Conservation (phyloP, 2,329 filamentous ascomycete species). For the Venturia oleaginea region DNA sequence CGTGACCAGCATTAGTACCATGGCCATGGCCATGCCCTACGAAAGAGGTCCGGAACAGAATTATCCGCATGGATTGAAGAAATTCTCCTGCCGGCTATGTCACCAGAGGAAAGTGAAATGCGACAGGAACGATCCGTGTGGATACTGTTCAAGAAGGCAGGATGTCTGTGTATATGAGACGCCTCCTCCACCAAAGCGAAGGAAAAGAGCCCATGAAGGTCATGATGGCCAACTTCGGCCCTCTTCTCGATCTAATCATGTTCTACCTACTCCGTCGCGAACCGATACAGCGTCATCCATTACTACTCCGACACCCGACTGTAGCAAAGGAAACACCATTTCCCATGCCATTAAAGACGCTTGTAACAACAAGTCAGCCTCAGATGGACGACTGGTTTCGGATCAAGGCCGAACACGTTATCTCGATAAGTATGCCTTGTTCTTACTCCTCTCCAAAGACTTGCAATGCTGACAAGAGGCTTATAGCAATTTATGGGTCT, state of each 20-base stretch:
- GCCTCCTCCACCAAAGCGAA: conserved; percentile 31
- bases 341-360: background rate
- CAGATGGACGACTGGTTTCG: background rate
- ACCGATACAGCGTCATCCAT: background rate
- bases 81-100: conserved; percentile 11
- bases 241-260: conserved; percentile 32
- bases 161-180: conserved; percentile 34
- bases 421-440: conserved; percentile 3
- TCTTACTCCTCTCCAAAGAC: background rate
- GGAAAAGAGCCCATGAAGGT: conserved; percentile 22
- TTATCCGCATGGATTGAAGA: background rate
- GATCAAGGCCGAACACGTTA: conserved; percentile 9
- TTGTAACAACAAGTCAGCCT: background rate
- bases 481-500: conserved; percentile 2
- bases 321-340: background rate
- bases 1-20: background rate
- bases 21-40: background rate
- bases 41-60: background rate
- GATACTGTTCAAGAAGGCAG: conserved; percentile 26
- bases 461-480: background rate
- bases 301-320: background rate
- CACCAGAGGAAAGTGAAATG: conserved; percentile 33
- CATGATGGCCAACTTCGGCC: conserved; percentile 25
- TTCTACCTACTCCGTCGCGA: conserved; percentile 22
- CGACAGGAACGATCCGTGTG: conserved; percentile 28